phyloP scores from a whole-genome alignment of 108 stramenopile genomes.

The Aurantiochytrium sp. region DNA sequence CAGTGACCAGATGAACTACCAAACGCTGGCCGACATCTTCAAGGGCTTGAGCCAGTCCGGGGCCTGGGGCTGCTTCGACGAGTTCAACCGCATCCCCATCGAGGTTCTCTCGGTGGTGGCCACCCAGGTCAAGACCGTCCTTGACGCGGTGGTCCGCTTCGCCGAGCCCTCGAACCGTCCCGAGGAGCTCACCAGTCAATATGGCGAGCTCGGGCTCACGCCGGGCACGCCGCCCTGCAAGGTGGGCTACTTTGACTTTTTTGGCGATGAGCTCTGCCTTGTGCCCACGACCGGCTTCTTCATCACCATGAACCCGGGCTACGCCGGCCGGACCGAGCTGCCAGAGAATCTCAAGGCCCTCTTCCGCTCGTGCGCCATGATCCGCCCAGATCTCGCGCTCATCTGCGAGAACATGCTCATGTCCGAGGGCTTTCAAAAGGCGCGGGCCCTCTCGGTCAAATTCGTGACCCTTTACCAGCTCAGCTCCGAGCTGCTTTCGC shows the following conservation, averaged over 20 bases:
- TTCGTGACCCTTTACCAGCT: slow-evolving; percentile 83
- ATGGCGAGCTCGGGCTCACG: slow-evolving; percentile 57
- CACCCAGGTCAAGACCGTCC: slow-evolving; percentile 81
- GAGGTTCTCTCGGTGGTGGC: slow-evolving; percentile 86
- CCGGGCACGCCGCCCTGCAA: slow-evolving; percentile 76
- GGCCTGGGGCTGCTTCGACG: slow-evolving; percentile 87
- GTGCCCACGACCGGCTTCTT: slow-evolving; percentile 81
- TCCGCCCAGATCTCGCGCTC: slow-evolving; percentile 79
- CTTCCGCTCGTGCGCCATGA: slow-evolving; percentile 86
- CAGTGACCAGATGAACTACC: slow-evolving; percentile 88
- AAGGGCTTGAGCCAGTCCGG: slow-evolving; percentile 79
- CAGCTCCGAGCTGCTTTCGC: slow-evolving; percentile 70
- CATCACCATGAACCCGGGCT: slow-evolving; percentile 88
- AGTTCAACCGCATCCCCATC: slow-evolving; percentile 85
- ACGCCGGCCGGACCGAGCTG: slow-evolving; percentile 80
- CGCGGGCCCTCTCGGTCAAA: slow-evolving; percentile 75
- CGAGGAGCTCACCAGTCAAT: slow-evolving; percentile 50
- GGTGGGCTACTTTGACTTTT: slow-evolving; percentile 78
- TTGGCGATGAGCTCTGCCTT: slow-evolving; percentile 75
- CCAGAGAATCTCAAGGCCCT: slow-evolving; percentile 83
- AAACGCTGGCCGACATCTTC: slow-evolving; percentile 85
- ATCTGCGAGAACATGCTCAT: slow-evolving; percentile 90
- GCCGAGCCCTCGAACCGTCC: slow-evolving; percentile 73
- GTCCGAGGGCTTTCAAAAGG: slow-evolving; percentile 83
- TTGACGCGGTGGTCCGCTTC: slow-evolving; percentile 78